Base-by-base conservation (phyloP, 2,329 filamentous ascomycete species). In the Xylariaceae sp. region DNA sequence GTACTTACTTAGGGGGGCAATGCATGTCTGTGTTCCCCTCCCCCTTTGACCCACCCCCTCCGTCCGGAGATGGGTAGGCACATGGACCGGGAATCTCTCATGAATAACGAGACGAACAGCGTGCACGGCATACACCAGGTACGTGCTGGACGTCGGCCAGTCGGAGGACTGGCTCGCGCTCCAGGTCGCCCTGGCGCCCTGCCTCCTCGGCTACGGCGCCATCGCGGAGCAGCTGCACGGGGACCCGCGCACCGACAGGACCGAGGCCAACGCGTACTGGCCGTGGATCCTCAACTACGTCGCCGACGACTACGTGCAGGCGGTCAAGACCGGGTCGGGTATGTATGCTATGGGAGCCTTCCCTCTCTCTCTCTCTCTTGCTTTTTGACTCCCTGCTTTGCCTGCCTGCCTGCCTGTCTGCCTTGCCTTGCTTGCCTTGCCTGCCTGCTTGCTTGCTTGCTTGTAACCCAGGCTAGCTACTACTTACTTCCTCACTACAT, bases 211-310 rank as follows among this genome's bases (percentile, higher is more conserved):
- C 26, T 95, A 96, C 56, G 81, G 81, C 8, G 75, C 76, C 36
- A 84, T 93, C 39, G 90, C 85, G 5, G 70, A 71, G 49, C 73
- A 85, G 49, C 67, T 94, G 3, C 69, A 78, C 47, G 65, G 65
- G 11, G 78, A 83, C 40, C 61, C 70, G 31, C 66, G 64, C n/a
- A 82, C 77, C 31, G n/a, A n/a, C n/a, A 65, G 65, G 40, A 68
- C 69, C 24, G 67, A 81, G 10, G 75, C 67, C 0, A 93, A 90
- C 55, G 68, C 63, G 13, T 96, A 94, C 63, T 92, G 83, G 81
- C 73, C 78, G 29, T 96, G 90, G 90, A 86, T 96, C 45, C 70
- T 89, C 53, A 93, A 86, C 51, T 96, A 95, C 53, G 75, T 83
- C 12, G 83, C 80, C 2, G 79, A 85, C 1, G 84, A 92, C 54